Percentiles rank a stretch among this genome's conserved stretches.
Evolutionary conservation across 306 rosid species (phyloP).

Genomic region (Castanospermum australe): DNA sequence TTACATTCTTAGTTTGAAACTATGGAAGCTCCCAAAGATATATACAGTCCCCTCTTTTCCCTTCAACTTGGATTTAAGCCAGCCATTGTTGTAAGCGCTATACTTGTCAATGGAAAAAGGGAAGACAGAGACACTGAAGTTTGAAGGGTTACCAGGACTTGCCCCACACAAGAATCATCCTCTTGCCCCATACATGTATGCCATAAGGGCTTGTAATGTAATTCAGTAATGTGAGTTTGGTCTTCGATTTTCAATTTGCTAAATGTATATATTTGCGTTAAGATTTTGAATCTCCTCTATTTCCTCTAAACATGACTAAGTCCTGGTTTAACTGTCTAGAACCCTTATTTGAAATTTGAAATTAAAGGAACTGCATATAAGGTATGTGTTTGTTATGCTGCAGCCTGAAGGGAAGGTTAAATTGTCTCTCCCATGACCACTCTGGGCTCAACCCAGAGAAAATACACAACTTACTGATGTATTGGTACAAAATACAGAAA

Average conservation of each 20-base stretch:
- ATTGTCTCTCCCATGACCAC: neutral
- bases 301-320: too few relatives aligned
- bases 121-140: too few relatives aligned
- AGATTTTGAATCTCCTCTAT: neutral
- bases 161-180: too few relatives aligned
- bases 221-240: neutral
- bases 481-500: conserved; percentile 1
- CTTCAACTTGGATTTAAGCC: too few relatives aligned
- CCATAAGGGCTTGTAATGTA: too few relatives aligned
- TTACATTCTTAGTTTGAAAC: too few relatives aligned
- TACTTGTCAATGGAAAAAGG: too few relatives aligned
- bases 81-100: too few relatives aligned
- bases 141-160: too few relatives aligned
- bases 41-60: too few relatives aligned
- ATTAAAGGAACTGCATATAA: neutral
- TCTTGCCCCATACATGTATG: too few relatives aligned
- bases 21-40: too few relatives aligned
- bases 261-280: neutral
- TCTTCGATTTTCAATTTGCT: neutral
- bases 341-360: neutral
- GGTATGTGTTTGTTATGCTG: neutral
- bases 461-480: conserved; percentile 7
- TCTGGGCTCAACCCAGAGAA: neutral
- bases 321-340: neutral
- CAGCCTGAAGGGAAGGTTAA: neutral